Conservation (phyloP, 495 filamentous ascomycete genomes). For the Podospora bellae-mahoneyi region DNA sequence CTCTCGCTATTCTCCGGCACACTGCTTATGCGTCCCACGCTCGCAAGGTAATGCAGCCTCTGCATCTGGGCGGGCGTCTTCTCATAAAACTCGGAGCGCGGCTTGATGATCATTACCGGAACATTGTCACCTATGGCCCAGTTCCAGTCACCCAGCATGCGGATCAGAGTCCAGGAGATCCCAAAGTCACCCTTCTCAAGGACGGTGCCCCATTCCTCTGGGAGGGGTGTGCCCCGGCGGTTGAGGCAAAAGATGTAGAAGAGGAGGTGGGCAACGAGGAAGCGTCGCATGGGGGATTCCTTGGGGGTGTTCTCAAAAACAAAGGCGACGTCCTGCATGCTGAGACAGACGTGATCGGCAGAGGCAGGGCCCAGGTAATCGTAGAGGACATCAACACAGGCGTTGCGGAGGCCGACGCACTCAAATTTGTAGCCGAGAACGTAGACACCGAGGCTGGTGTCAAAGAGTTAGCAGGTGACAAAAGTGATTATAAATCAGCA, state of each 20-base stretch:
- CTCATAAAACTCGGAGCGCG: slow-evolving; percentile 28
- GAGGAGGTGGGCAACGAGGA: slow-evolving; percentile 24
- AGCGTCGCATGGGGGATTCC: slow-evolving; percentile 26
- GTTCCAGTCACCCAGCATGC: slow-evolving; percentile 32
- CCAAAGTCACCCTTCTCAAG: slow-evolving; percentile 7
- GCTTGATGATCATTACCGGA: slow-evolving; percentile 30
- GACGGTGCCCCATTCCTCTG: slow-evolving; percentile 20
- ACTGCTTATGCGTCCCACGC: background rate
- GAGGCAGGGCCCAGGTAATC: slow-evolving; percentile 16
- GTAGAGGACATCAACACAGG: slow-evolving; percentile 24
- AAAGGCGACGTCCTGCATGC: slow-evolving; percentile 25
- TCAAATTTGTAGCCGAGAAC: slow-evolving; percentile 28
- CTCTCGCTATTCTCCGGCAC: background rate
- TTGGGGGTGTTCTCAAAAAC: slow-evolving; percentile 24
- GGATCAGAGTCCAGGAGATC: slow-evolving; percentile 21
- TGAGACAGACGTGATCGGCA: slow-evolving; percentile 12
- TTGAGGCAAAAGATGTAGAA: slow-evolving; percentile 25
- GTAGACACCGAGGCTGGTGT: slow-evolving; percentile 28
- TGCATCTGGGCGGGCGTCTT: background rate
- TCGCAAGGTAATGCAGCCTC: background rate
- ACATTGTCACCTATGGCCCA: slow-evolving; percentile 29
- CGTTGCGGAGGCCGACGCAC: slow-evolving; percentile 20
- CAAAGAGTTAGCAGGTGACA: background rate
- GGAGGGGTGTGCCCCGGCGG: slow-evolving; percentile 14
- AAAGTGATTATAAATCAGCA: background rate